Evolutionary conservation across 345 rosid genomes (phyloP).

Genomic region (Dipteronia dyeriana): DNA sequence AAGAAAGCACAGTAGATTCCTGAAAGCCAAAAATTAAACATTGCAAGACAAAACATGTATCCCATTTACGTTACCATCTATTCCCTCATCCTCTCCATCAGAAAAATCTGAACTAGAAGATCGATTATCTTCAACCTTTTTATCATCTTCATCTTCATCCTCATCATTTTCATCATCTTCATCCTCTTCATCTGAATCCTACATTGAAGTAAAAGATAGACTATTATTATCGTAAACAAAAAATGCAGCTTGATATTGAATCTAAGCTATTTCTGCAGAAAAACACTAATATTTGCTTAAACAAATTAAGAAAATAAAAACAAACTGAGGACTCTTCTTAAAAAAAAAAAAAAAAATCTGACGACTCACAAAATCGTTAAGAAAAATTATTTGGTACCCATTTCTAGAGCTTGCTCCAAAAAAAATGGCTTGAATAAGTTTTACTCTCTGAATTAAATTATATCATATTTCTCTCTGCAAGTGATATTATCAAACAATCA

Average conservation of each 20-base stretch:
- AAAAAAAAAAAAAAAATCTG: background rate
- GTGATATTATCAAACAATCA: background rate
- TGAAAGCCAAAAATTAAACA: background rate
- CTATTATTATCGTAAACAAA: background rate
- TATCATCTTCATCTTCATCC: constrained; percentile 27
- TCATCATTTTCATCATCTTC: constrained; percentile 34
- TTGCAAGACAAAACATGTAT: background rate
- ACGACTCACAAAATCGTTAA: background rate
- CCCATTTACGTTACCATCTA: constrained; percentile 47
- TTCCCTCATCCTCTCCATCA: constrained; percentile 39
- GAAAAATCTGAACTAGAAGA: constrained; percentile 50
- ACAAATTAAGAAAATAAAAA: background rate
- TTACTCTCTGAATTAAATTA: background rate
- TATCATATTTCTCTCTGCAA: background rate
- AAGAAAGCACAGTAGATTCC: background rate
- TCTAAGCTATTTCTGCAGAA: background rate
- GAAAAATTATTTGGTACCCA: background rate
- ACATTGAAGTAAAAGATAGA: constrained; percentile 5
- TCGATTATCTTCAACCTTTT: constrained; percentile 28
- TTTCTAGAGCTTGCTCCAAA: background rate
- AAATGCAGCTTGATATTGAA: background rate
- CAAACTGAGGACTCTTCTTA: background rate
- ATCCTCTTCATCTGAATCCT: constrained; percentile 56
- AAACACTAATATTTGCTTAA: background rate
- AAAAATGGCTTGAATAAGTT: background rate